Base-by-base conservation (phyloP, 2,329 filamentous ascomycete species). In the Diplocarpon rosae region DNA sequence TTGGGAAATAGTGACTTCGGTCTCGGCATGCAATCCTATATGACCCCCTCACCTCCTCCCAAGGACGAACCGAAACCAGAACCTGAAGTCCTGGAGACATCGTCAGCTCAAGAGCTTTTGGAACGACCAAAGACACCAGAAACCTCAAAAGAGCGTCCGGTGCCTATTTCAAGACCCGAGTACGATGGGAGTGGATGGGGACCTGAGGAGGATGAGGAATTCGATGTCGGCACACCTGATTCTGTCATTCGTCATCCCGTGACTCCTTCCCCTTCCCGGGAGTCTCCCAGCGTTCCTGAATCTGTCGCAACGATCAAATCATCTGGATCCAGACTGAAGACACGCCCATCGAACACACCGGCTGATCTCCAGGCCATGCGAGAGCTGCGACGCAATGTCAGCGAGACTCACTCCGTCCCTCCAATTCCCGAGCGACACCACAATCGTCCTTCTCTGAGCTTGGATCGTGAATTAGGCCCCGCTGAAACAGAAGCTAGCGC, bases 271-370 rank as follows among this genome's bases (percentile, higher is more conserved):
- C 54, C 61, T 39, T 41, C 58, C 28, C 50, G 56, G 13, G 60
- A 62, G 6, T 76, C 78, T 0, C 78, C 79, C 1, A 71, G 71
- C 30, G 78, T 96, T 46, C 88, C 90, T 1, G 88, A 94, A 56
- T 77, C 80, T 37, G 68, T 86, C 38, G 87, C 90, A 4, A 95
- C 90, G 0, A 89, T 96, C 66, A 92, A 90, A 63, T 84, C 88
- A 8, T 80, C 84, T 16, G 85, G 87, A 7, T 86, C 85, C 10
- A 87, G 81, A 63, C 73, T 96, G 33, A 95, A 94, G 70, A 92
- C 89, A 0, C 77, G 90, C 29, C 79, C 87, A 13, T 95, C 90
- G 1, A 78, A 87, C 32, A 94, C 89, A 0, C 89, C 88, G 1
- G 81, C 86, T 1, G 90, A 96, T 62, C 67, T 90, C 39, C 70